A percentile compares a stretch with the other conserved stretches of the same genome.
Conservation (phyloP, 2,329 filamentous ascomycete genomes). For the Cercospora nicotianae region DNA sequence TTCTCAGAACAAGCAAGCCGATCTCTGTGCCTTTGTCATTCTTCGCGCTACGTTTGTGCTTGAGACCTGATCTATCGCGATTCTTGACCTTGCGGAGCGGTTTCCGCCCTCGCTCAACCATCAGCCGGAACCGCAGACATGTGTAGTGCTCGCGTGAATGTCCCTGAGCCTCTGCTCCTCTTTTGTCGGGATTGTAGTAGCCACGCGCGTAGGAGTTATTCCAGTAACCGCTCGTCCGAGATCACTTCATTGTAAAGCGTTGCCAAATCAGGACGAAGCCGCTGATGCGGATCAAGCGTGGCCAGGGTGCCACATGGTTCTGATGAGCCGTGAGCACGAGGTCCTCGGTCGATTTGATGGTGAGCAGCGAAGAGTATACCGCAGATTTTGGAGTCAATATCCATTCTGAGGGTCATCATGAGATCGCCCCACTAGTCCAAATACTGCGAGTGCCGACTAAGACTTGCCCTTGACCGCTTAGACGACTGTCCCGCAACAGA, state of each 20-base stretch:
- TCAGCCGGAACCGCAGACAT: not conserved
- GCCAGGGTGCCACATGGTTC: not conserved
- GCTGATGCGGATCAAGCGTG: not conserved
- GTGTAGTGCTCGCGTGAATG: not conserved
- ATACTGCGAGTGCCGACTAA: not conserved
- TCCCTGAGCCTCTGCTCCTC: not conserved
- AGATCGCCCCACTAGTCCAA: not conserved
- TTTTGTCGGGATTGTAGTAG: no score
- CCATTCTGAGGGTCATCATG: not conserved
- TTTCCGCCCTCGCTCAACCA: not conserved
- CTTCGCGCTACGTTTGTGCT: no score
- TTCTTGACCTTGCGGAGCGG: not conserved
- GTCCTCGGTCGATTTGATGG: not conserved
- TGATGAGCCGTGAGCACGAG: not conserved
- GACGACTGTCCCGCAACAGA: not conserved
- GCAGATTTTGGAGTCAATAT: not conserved
- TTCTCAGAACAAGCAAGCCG: no score
- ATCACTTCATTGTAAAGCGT: not conserved
- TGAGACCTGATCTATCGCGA: not conserved
- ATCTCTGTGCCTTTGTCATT: no score
- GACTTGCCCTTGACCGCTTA: constrained; percentile 4
- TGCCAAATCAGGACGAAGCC: not conserved
- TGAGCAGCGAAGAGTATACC: not conserved
- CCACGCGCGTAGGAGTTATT: not conserved
- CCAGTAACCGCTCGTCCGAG: not conserved